Percentiles rank a stretch among this genome's conserved stretches.
These are phyloP conservation scores for Rhinocladiella similis DNA, from an alignment of 2,329 filamentous ascomycete genomes.

Conservation along the genomic window DNA sequence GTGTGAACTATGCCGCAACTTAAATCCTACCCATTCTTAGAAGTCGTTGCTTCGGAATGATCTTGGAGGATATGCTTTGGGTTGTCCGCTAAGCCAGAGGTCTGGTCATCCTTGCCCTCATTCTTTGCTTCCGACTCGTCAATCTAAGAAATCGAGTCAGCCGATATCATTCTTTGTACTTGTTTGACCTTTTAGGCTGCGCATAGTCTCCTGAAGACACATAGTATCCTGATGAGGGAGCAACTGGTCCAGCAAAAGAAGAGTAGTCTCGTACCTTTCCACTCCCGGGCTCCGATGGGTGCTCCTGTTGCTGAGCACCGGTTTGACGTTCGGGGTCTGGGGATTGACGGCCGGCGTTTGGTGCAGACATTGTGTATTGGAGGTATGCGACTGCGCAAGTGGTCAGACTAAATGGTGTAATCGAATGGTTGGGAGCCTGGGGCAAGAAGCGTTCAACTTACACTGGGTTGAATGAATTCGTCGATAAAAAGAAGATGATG, in stretches of 20 bases:
- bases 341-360: slow-evolving; percentile 70
- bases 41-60: slow-evolving; percentile 35
- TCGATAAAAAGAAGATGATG: too few relatives aligned
- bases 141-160: slow-evolving; percentile 21
- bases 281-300: slow-evolving; percentile 54
- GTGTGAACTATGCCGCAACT: too few relatives aligned
- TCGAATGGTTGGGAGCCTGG: too few relatives aligned
- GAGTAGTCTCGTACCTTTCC: slow-evolving; percentile 18
- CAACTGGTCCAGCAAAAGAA: neutral
- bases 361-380: slow-evolving; percentile 61
- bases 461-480: too few relatives aligned
- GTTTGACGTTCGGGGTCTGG: slow-evolving; percentile 70
- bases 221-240: neutral
- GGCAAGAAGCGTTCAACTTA: too few relatives aligned
- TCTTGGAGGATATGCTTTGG: slow-evolving; percentile 41
- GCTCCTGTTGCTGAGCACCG: slow-evolving; percentile 62
- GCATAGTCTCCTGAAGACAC: neutral
- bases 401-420: too few relatives aligned
- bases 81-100: slow-evolving; percentile 39
- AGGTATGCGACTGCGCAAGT: too few relatives aligned
- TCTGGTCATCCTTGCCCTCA: slow-evolving; percentile 29
- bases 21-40: slow-evolving; percentile 28
- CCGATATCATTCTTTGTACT: neutral
- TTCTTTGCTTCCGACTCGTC: slow-evolving; percentile 32
- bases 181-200: too few relatives aligned